These are phyloP conservation scores for Termitomyces sp. DNA, from an alignment of 768 basidiomycete species.

Conservation along the genomic window DNA sequence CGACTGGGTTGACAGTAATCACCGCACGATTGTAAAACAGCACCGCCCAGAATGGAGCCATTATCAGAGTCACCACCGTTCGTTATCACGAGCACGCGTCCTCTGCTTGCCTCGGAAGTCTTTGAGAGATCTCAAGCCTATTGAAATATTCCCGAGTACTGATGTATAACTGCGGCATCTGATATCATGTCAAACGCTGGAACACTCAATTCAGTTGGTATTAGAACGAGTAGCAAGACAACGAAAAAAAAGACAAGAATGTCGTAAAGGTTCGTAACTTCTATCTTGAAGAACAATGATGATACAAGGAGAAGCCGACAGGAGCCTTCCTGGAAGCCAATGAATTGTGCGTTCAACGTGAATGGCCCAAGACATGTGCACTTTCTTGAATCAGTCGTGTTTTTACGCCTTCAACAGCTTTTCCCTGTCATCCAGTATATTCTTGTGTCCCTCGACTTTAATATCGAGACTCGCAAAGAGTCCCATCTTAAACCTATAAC, in stretches of 20 bases:
- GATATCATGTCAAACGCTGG: too few species aligned
- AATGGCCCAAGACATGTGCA: slow-evolving; percentile 24
- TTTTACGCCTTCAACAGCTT: slow-evolving; percentile 29
- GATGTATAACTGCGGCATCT: too few species aligned
- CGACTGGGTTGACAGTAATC: too few species aligned
- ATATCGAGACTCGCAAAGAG: slow-evolving; percentile 39
- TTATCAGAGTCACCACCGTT: too few species aligned
- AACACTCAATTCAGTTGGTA: not conserved
- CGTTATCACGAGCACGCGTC: too few species aligned
- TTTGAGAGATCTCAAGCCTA: too few species aligned
- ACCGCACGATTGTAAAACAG: too few species aligned
- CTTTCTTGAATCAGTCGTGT: slow-evolving; percentile 35
- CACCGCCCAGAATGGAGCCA: too few species aligned
- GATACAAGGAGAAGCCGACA: not conserved
- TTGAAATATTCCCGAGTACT: too few species aligned
- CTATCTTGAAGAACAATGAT: not conserved
- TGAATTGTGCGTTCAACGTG: not conserved
- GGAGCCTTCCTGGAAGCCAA: not conserved
- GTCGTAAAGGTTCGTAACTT: not conserved
- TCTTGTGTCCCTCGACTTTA: slow-evolving; percentile 34
- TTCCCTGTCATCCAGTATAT: slow-evolving; percentile 34
- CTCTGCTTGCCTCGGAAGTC: too few species aligned
- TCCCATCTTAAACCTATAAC: slow-evolving; percentile 38
- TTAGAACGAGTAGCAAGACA: not conserved
- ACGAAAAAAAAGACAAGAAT: not conserved